Base-by-base conservation (phyloP, 2,329 filamentous ascomycete genomes). In the Sarocladium oryzae region DNA sequence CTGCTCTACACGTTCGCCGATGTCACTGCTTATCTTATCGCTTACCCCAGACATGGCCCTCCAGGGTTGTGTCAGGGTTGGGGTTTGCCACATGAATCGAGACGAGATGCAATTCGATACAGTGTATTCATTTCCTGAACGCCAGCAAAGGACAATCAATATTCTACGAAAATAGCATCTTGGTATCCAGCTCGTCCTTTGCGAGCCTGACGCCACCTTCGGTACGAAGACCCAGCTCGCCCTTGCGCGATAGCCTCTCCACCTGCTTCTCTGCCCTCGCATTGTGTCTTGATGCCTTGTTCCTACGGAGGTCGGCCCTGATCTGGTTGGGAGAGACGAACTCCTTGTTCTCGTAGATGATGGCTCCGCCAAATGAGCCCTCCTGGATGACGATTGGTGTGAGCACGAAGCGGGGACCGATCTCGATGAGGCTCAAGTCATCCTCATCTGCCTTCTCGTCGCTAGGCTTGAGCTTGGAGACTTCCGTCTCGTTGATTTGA, bases 291-390 rank as follows among this genome's bases (percentile, higher is more conserved):
- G 82, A 79, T 1, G 91, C 89, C 75, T 89, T 90, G 59, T 79
- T 76, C 69, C 82, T 75, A 59, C 89, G 78, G 59, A 95, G 69
- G 56, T 97, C 93, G 36, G 89, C 77, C 58, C 93, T 79, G 56
- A 97, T 82, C 71, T 96, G 89, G 79, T 99, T 99, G 9, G 93
- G 93, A 58, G 87, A 93, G 51, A 99, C 88, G 62, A 96, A 99
- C 67, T 96, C 86, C 77, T 89, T 93, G 75, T 97, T 97, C 76
- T 97, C 89, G 72, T 95, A 99, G 63, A 99, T 95, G 57, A 97
- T 89, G 2, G 93, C 92, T 0, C 93, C 93, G 51, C 92, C 92
- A 60, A 99, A 97, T 55, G 88, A 91, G 38, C 89, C 90, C 67
- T 99, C 93, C 60, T 95, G 84, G 58, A 97, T 96, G 52, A 97